Evolutionary conservation across 2,329 filamentous ascomycete genomes (phyloP).

Genomic region (Colletotrichum sojae): DNA sequence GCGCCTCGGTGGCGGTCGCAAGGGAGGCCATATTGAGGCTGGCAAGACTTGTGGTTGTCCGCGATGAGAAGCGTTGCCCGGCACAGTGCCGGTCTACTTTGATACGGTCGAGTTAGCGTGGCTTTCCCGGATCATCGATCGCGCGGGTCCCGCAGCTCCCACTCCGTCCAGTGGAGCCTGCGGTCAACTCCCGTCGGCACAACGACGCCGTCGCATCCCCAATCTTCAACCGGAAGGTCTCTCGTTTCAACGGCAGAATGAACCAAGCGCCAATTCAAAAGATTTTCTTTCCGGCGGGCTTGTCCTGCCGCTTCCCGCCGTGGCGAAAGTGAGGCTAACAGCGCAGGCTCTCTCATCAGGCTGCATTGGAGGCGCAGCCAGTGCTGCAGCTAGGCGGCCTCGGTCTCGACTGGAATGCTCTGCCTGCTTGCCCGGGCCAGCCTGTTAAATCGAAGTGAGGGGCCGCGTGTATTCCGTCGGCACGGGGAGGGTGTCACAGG

Average conservation of each 20-base stretch:
- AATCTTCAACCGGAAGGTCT: not conserved
- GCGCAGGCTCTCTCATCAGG: slow-evolving; percentile 2
- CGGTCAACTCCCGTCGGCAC: no score
- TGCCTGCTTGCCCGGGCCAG: not conserved
- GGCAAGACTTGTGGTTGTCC: not conserved
- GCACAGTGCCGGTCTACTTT: not conserved
- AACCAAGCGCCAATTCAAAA: not conserved
- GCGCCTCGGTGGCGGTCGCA: not conserved
- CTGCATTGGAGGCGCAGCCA: slow-evolving; percentile 29
- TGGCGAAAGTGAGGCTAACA: slow-evolving; percentile 22
- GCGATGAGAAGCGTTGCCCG: not conserved
- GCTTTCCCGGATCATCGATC: slow-evolving; percentile 19
- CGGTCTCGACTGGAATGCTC: not conserved
- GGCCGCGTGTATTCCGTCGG: no score
- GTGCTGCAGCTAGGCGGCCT: slow-evolving; percentile 3
- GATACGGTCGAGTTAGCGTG: not conserved
- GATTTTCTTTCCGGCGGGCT: not conserved
- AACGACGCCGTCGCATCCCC: not conserved
- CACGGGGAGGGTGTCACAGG: no score
- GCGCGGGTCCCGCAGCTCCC: not conserved
- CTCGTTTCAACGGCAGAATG: not conserved
- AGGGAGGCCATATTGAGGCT: slow-evolving; percentile 31
- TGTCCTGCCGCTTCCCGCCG: slow-evolving; percentile 26
- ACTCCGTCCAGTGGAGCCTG: not conserved
- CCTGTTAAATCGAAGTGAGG: no score